Conservation (phyloP, 1,139 yeast species). For the Candida dubliniensis region DNA sequence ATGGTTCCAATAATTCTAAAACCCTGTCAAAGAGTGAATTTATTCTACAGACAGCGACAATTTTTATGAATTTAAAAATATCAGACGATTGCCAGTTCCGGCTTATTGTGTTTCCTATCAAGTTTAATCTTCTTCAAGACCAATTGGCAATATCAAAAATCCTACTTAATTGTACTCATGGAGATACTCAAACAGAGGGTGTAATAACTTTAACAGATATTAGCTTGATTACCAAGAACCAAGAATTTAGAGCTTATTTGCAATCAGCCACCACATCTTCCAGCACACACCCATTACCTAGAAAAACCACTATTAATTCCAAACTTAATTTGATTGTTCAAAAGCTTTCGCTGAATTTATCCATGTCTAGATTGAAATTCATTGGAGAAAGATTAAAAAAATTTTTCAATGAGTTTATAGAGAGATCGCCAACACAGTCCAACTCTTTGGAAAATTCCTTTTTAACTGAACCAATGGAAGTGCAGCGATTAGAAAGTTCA, state of each 20-base stretch:
- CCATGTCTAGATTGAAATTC: constrained; percentile 15
- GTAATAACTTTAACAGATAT: constrained; percentile 25
- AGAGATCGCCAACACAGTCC: constrained; percentile 19
- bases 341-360: constrained; percentile 18
- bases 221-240: constrained; percentile 17
- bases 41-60: constrained; percentile 36
- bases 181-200: constrained; percentile 9
- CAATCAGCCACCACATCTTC: constrained; percentile 16
- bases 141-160: constrained; percentile 34
- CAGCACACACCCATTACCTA: constrained; percentile 19
- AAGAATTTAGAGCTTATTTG: constrained; percentile 29
- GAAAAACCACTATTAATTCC: constrained; percentile 22
- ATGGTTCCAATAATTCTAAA: constrained; percentile 1
- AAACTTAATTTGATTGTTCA: constrained; percentile 19
- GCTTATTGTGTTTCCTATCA: constrained; percentile 35
- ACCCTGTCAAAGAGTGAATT: constrained; percentile 15
- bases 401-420: constrained; percentile 19
- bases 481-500: constrained; percentile 8
- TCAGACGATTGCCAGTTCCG: constrained; percentile 15
- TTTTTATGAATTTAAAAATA: constrained; percentile 18
- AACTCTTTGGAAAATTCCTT: constrained; percentile 20
- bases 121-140: constrained; percentile 32
- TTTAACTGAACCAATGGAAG: constrained; percentile 7
- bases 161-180: constrained; percentile 17
- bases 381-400: constrained; percentile 15